Base-by-base conservation (phyloP, 345 rosid species). In the Citrus inodora region DNA sequence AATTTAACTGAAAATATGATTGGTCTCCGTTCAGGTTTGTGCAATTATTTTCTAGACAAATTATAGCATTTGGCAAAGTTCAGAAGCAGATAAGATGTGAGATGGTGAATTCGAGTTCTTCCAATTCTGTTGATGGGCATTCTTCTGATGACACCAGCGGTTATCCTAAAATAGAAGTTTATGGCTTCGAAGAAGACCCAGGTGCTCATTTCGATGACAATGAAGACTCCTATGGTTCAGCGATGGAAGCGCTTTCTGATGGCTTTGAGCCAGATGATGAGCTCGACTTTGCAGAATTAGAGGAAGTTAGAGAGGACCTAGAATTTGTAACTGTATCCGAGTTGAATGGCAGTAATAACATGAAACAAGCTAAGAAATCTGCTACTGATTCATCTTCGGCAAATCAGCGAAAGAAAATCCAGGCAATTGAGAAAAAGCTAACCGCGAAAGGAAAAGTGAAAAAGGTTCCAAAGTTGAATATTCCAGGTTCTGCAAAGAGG, bases 401-500 rank as follows among this genome's bases (percentile, higher is more conserved):
- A 13, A 75, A 69, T 79, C 80, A 68, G 53, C 67, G 8, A 61
- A 70, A 82, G 27, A 86, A 82, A 80, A 83, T 77, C 30, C 24
- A 8, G 67, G 69, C 70, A 28, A n/a, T 56, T 11, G 74, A 79
- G 86, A 84, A 87, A 75, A 91, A 85, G 80, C 53, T 42, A 16
- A 1, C 46, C 66, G 73, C 84, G 53, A 85, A 86, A 81, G 87
- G 82, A 56, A 85, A 80, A 70, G 84, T 60, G 2, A 71, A 79
- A 67, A 90, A 87, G 70, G 67, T 63, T 27, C 75, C 82, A 5
- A 90, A 82, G 80, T 66, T 86, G 24, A 84, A 76, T 3, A 74
- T 89, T 60, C 93, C 91, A 27, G 92, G 89, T 79, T 91, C 95
- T 71, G 87, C 92, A 60, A 90, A 86, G 82, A 89, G 92, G 92